A percentile compares a stretch with the other conserved stretches of the same genome.
phyloP scores from a whole-genome alignment of 75 land plant genomes.

The Ceratopteris richardii region DNA sequence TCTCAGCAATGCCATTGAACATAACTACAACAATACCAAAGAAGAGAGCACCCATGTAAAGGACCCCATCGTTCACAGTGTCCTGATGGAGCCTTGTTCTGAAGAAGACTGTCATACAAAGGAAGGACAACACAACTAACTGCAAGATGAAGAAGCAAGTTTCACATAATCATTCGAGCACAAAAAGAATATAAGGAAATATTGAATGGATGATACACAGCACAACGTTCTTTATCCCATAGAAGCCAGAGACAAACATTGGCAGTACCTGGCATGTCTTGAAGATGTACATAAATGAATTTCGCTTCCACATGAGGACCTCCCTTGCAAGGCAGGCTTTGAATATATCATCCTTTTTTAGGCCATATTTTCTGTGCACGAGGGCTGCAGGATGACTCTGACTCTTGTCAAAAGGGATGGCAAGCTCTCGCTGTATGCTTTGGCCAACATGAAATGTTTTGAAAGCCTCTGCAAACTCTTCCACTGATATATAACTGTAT shows the following conservation, averaged over 20 bases:
- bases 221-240: too few relatives aligned
- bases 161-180: too few relatives aligned
- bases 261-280: conserved; percentile 37
- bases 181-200: too few relatives aligned
- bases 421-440: conserved; percentile 35
- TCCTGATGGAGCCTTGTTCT: conserved; percentile 29
- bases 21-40: conserved; percentile 31
- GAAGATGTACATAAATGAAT: conserved; percentile 56
- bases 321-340: conserved; percentile 50
- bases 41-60: conserved; percentile 37
- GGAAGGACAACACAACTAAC: conserved; percentile 24
- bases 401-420: conserved; percentile 47
- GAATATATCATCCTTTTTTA: conserved; percentile 45
- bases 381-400: conserved; percentile 70
- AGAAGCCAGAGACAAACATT: too few relatives aligned
- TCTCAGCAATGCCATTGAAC: conserved; percentile 55
- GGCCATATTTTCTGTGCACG: conserved; percentile 38
- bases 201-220: too few relatives aligned
- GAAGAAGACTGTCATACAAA: conserved; percentile 41
- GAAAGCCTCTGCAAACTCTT: conserved; percentile 67
- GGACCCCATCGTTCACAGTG: conserved; percentile 21
- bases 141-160: too few relatives aligned
- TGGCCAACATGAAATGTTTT: conserved; percentile 55
- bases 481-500: conserved; percentile 48
- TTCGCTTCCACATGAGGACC: conserved; percentile 53